Base-by-base conservation (phyloP, 176 grass and related monocot species). In the Phyllostachys edulis region DNA sequence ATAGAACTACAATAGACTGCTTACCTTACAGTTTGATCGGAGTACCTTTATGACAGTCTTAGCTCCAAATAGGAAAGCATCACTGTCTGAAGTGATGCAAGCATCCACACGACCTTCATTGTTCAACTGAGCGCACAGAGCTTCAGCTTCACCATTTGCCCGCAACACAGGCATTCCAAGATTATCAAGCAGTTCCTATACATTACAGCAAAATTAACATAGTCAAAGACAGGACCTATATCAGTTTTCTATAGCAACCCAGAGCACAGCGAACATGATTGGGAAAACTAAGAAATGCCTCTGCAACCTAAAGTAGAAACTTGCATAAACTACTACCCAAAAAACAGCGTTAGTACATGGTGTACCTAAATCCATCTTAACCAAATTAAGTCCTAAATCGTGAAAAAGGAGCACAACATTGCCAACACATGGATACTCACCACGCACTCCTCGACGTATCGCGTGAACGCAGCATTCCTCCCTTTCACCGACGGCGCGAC, bases 21-120 rank as follows among this genome's bases (percentile, higher is more conserved):
- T 90, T 80, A 96, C 96, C 89, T 94, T 96, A 54, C 85, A 96
- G 77, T 99, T 99, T 0, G 96, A 99, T 26, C 38, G 62, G 70
- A 99, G 74, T 65, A 87, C 77, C 84, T 96, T 95, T 86, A 96
- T 84, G 62, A 94, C 87, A 83, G 89, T 94, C 90, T 90, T 96
- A 34, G 93, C 96, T 38, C 93, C 96, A 69, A 92, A 99, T 20
- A 99, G 91, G 86, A 99, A 99, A 65, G 96, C 89, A 80, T 99
- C 96, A 66, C 93, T 92, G 77, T 99, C 96, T 10, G 96, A 77
- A 65, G 96, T 99, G 47, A 99, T 92, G 77, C 96, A 99, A 89
- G 93, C 96, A 92, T 92, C 93, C 50, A 96, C 96, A 73, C 83
- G 65, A 12, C 93, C 96, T 81, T 94, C 87, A 40, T 62, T 84